phyloP scores from a whole-genome alignment of 2,329 filamentous ascomycete species.

The Ceratocystis variospora region DNA sequence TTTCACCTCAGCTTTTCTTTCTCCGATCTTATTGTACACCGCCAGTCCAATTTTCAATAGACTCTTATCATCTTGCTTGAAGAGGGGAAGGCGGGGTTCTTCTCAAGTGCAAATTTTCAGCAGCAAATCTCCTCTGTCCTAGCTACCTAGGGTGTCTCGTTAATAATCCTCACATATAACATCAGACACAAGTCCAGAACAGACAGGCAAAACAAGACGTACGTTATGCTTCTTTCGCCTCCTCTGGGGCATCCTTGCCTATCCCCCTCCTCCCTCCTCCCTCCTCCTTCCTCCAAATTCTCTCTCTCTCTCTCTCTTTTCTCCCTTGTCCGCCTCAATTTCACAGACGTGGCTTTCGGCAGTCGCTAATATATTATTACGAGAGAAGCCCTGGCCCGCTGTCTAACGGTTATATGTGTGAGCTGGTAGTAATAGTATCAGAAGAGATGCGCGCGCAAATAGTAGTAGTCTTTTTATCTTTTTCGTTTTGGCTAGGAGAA shows the following conservation, averaged over 20 bases:
- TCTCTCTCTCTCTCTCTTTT: neutral
- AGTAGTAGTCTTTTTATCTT: too few species aligned
- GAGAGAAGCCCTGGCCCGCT: neutral
- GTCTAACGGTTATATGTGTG: neutral
- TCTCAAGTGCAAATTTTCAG: neutral
- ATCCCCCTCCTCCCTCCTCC: neutral
- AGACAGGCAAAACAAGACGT: neutral
- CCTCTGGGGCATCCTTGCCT: neutral
- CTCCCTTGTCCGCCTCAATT: neutral
- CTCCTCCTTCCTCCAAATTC: neutral
- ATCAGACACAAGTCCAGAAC: neutral
- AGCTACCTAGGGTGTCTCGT: neutral
- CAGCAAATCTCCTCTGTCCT: neutral
- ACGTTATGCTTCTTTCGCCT: neutral
- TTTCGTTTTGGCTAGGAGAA: neutral
- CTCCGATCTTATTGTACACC: neutral
- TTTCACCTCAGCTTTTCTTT: neutral
- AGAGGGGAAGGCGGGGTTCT: neutral
- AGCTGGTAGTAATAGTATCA: neutral
- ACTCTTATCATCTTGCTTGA: neutral
- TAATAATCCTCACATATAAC: neutral
- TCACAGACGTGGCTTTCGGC: neutral
- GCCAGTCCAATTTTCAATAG: neutral
- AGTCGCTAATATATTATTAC: neutral
- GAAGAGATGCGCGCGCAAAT: neutral